Percentiles rank a stretch among this genome's conserved stretches.
These are phyloP conservation scores for Myxozyma sirexii DNA, from an alignment of 805 yeast genomes.

Conservation along the genomic window DNA sequence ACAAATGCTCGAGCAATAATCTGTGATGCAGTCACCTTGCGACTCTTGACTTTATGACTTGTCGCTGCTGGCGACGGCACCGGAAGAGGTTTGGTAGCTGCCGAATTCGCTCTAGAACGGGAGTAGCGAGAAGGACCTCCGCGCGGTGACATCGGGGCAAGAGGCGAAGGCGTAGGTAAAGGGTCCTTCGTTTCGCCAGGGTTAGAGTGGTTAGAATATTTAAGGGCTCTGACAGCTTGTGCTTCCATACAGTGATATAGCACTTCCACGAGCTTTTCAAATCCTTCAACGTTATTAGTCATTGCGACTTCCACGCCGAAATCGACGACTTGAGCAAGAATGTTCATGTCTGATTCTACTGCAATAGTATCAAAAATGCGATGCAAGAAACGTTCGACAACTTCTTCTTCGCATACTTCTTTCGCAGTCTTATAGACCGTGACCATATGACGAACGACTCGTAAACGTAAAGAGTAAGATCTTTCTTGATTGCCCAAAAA, in stretches of 20 bases:
- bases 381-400: constrained; percentile 43
- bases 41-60: not conserved
- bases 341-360: constrained; percentile 41
- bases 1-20: constrained; percentile 38
- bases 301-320: constrained; percentile 37
- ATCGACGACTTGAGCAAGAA: constrained; percentile 41
- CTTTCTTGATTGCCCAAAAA: constrained; percentile 46
- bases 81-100: not conserved
- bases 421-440: constrained; percentile 46
- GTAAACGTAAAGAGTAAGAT: constrained; percentile 35
- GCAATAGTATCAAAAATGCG: constrained; percentile 41
- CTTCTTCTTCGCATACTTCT: constrained; percentile 41
- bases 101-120: not conserved
- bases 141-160: not conserved
- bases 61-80: no score
- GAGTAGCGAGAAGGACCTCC: not conserved
- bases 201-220: not conserved
- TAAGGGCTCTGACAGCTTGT: not conserved
- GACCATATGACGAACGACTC: constrained; percentile 42
- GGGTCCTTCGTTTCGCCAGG: not conserved
- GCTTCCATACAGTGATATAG: constrained; percentile 36
- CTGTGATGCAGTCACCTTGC: constrained; percentile 18
- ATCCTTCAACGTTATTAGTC: constrained; percentile 11
- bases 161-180: not conserved
- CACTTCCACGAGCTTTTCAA: constrained; percentile 9